Conservation (phyloP, 2,329 filamentous ascomycete genomes). For the Microdochium paspali region DNA sequence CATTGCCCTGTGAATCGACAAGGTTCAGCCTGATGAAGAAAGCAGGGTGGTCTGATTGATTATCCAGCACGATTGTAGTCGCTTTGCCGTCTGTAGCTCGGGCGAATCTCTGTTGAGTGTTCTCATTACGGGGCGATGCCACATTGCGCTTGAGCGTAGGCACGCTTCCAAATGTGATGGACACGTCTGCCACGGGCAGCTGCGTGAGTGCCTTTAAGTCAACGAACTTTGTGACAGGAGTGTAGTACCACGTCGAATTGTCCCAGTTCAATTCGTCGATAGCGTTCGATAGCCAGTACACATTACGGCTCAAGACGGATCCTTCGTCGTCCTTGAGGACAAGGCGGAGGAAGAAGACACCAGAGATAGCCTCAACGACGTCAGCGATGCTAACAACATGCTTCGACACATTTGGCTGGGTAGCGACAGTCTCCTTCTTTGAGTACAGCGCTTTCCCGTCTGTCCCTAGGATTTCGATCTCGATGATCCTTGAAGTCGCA, state of each 20-base stretch:
- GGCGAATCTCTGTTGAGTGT: neutral
- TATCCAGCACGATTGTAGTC: constrained; percentile 35
- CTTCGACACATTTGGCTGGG: constrained; percentile 34
- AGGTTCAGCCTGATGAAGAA: constrained; percentile 47
- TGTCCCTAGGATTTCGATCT: constrained; percentile 38
- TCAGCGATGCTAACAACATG: constrained; percentile 20
- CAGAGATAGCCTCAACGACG: constrained; percentile 21
- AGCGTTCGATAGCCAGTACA: constrained; percentile 45
- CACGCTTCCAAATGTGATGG: constrained; percentile 11
- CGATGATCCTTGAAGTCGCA: constrained; percentile 29
- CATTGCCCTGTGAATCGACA: constrained; percentile 29
- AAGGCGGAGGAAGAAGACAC: constrained; percentile 41
- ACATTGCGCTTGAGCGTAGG: neutral
- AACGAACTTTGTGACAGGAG: constrained; percentile 41
- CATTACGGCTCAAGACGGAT: constrained; percentile 39
- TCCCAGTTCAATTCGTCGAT: constrained; percentile 45
- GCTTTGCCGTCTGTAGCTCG: constrained; percentile 1
- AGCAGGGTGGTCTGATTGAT: constrained; percentile 40
- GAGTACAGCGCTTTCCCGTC: constrained; percentile 31
- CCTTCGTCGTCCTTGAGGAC: constrained; percentile 24
- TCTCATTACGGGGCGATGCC: neutral
- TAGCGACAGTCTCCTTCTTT: constrained; percentile 18
- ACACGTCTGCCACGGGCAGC: constrained; percentile 27
- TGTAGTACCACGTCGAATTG: constrained; percentile 48
- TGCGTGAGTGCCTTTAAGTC: constrained; percentile 34